Conservation (phyloP, 805 yeast genomes). For the Cyberlindnera petersonii region DNA sequence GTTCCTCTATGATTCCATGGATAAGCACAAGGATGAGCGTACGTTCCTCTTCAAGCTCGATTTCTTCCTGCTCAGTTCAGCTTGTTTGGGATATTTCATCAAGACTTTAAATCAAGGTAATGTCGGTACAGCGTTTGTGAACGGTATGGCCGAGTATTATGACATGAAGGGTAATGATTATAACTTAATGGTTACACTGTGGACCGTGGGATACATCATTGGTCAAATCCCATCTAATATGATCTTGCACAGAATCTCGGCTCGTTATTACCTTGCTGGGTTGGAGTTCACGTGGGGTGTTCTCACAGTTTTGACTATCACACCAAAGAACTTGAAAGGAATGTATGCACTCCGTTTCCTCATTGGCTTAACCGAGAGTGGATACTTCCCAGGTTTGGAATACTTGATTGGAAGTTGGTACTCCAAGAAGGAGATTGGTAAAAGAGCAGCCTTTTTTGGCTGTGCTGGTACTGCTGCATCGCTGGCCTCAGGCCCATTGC, state of each 20-base stretch:
- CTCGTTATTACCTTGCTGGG: slow-evolving; percentile 42
- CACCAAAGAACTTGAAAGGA: slow-evolving; percentile 27
- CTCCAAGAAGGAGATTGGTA: slow-evolving; percentile 33
- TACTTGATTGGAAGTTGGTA: slow-evolving; percentile 37
- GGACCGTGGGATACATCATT: slow-evolving; percentile 48
- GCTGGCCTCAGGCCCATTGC: slow-evolving; percentile 37
- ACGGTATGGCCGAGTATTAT: slow-evolving; percentile 44
- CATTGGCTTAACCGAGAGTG: slow-evolving; percentile 43
- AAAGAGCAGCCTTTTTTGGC: slow-evolving; percentile 33
- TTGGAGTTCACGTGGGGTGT: slow-evolving; percentile 43
- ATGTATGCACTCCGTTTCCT: slow-evolving; percentile 36
- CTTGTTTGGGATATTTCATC: slow-evolving; percentile 44
- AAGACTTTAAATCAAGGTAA: slow-evolving; percentile 41
- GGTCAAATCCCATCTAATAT: slow-evolving; percentile 47
- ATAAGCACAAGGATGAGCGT: slow-evolving; percentile 36
- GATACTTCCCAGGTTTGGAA: slow-evolving; percentile 48
- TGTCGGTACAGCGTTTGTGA: slow-evolving; percentile 42
- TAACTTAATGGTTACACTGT: slow-evolving; percentile 40
- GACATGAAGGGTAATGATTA: slow-evolving; percentile 38
- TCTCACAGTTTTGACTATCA: slow-evolving; percentile 34
- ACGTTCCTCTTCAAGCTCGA: slow-evolving; percentile 34
- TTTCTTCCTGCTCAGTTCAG: slow-evolving; percentile 37
- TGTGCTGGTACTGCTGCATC: slow-evolving; percentile 35
- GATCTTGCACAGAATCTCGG: slow-evolving; percentile 38
- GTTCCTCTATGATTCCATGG: slow-evolving; percentile 30